Evolutionary conservation across 1,284 basidiomycete genomes (phyloP).

Genomic region (Earliella scabrosa): DNA sequence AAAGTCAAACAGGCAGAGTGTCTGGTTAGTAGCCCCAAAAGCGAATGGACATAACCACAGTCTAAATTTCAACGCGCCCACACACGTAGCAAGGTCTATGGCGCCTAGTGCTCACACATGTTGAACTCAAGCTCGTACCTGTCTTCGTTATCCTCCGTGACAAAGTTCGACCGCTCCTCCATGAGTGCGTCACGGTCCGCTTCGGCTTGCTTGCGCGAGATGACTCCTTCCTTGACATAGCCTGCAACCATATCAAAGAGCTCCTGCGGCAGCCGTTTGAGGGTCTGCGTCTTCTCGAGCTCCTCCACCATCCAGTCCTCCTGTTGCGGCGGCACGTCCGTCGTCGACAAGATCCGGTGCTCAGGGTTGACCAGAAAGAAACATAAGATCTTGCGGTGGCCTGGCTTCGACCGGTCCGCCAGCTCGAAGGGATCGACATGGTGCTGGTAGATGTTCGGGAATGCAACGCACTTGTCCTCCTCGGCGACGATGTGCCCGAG

Average conservation of each 20-base stretch:
- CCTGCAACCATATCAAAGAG: constrained; percentile 6
- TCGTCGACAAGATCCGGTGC: constrained; percentile 5
- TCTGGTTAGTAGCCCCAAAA: too few relatives aligned
- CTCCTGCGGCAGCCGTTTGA: constrained; percentile 4
- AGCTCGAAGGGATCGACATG: constrained; percentile 33
- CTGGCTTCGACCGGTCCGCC: constrained; percentile 28
- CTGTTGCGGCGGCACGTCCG: constrained; percentile 7
- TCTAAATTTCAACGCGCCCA: too few relatives aligned
- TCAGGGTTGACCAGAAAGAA: constrained; percentile 37
- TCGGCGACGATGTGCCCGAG: constrained; percentile 11
- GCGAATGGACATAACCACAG: too few relatives aligned
- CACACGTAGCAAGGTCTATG: too few relatives aligned
- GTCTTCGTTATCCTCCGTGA: constrained; percentile 7
- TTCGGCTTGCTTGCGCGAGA: constrained; percentile 11
- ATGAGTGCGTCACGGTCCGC: constrained; percentile 10
- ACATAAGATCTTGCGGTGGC: constrained; percentile 34
- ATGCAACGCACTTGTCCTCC: constrained; percentile 12
- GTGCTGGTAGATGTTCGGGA: constrained; percentile 16
- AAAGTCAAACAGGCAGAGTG: too few relatives aligned
- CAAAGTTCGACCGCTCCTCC: constrained; percentile 13
- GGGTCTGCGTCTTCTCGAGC: background rate
- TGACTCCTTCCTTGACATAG: background rate
- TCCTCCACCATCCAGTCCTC: constrained; percentile 2
- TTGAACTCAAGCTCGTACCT: constrained; percentile 13
- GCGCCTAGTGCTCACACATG: constrained; percentile 16